These are phyloP conservation scores for Aethionema arabicum DNA, from an alignment of 345 rosid genomes.

Conservation along the genomic window DNA sequence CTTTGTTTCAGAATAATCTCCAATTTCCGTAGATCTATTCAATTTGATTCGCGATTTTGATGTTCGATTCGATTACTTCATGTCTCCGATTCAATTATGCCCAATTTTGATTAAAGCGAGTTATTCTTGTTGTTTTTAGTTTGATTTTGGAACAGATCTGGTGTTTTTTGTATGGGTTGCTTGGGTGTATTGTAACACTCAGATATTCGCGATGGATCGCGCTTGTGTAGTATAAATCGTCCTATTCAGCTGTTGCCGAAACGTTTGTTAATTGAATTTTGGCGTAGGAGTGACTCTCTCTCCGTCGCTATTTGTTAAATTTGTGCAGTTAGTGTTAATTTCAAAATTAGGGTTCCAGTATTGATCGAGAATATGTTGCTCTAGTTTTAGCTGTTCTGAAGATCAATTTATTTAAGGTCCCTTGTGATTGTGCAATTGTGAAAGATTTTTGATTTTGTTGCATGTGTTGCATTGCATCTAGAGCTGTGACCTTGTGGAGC, in stretches of 20 bases:
- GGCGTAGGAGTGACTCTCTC: neutral
- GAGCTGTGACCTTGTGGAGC: neutral
- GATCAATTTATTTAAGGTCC: neutral
- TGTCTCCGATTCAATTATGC: constrained; percentile 38
- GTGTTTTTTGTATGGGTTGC: neutral
- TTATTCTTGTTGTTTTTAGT: constrained; percentile 18
- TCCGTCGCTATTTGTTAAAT: too few species aligned
- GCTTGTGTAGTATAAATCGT: neutral
- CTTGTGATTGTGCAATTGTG: neutral
- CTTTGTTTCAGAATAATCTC: neutral
- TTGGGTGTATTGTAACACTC: neutral
- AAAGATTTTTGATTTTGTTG: neutral
- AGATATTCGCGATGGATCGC: neutral
- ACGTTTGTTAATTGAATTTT: neutral
- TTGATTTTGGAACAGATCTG: constrained; percentile 19
- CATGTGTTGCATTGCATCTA: constrained; percentile 10
- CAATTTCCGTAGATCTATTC: neutral
- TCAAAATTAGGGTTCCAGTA: neutral
- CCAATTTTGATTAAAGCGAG: neutral
- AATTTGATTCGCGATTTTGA: constrained; percentile 23
- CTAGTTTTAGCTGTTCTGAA: neutral
- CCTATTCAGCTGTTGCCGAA: neutral
- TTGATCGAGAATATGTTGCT: neutral
- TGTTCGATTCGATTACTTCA: neutral
- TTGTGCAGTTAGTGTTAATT: neutral